Base-by-base conservation (phyloP, 192 early-diverging fungal genomes). In the Backusella circina region DNA sequence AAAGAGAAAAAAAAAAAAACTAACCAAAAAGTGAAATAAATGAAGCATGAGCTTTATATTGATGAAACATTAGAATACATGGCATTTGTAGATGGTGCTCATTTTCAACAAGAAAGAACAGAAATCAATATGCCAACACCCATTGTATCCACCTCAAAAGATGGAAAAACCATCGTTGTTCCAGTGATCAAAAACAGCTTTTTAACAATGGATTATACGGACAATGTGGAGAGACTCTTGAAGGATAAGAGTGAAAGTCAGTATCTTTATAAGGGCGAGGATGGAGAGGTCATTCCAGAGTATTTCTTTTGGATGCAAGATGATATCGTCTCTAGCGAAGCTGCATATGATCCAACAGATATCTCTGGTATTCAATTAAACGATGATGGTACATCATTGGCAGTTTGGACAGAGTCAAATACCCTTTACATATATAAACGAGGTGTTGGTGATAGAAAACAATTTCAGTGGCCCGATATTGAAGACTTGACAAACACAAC, bases 401-500 rank as follows among this genome's bases (percentile, higher is more conserved):
- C 69, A 13, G 33, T 74, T 26, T 77, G 79, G 79, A 77, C 76
- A 23, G 67, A 81, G 30, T 66, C 67, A 16, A 77, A 81, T 37
- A 69, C 69, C 15, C 18, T 81, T 21, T 75, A 77, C 36, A 72
- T 81, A 12, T 77, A 77, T 72, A 81, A 81, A 66, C 54, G 80
- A 30, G 80, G 80, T 3, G 3, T 36, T 21, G 80, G 68, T 23
- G 73, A 79, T 65, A 47, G 51, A 54, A 28, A 28, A 12, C 69
- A 61, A 26, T 61, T 61, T 8, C 23, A 70, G 2, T 61, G 54
- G 54, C 54, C 54, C 12, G 54, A 61, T 12, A 61, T 61, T 61
- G 54, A 61, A 26, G n/a, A 5, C 54, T 23, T 61, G 54, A n/a
- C 7, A 10, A 61, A 61, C 26, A 2, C 3, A 10, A 13, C 54